Percentiles rank a stretch among this genome's conserved stretches.
phyloP scores from a whole-genome alignment of 768 basidiomycete species.

The Russula olivacea region DNA sequence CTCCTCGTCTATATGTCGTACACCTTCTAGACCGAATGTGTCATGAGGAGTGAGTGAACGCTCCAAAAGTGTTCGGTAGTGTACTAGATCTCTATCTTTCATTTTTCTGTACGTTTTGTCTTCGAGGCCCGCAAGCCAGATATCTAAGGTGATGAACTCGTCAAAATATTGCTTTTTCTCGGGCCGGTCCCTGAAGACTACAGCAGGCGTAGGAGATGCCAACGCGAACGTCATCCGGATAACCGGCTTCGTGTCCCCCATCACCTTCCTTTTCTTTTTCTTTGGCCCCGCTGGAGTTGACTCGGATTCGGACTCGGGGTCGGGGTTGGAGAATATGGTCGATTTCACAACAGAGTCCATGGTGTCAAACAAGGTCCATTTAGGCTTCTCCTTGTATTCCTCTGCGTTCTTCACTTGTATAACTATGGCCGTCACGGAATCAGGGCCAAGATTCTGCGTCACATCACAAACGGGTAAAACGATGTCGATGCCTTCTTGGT shows the following conservation, averaged over 20 bases:
- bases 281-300: not conserved
- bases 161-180: no score
- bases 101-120: not conserved
- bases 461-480: not conserved
- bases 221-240: not conserved
- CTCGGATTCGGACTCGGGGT: no score
- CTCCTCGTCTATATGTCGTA: no score
- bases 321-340: not conserved
- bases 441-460: not conserved
- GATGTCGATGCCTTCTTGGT: not conserved
- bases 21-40: no score
- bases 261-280: no score
- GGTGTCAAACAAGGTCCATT: not conserved
- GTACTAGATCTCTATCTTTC: no score
- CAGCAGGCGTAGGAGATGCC: not conserved
- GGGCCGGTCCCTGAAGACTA: not conserved
- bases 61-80: no score
- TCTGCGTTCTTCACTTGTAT: not conserved
- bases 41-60: no score
- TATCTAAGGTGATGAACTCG: not conserved
- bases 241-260: not conserved
- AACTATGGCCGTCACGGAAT: not conserved
- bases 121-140: constrained; percentile 1
- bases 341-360: not conserved
- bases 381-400: rapidly evolving